phyloP scores from a whole-genome alignment of 768 basidiomycete genomes.

The Serendipita sp. region DNA sequence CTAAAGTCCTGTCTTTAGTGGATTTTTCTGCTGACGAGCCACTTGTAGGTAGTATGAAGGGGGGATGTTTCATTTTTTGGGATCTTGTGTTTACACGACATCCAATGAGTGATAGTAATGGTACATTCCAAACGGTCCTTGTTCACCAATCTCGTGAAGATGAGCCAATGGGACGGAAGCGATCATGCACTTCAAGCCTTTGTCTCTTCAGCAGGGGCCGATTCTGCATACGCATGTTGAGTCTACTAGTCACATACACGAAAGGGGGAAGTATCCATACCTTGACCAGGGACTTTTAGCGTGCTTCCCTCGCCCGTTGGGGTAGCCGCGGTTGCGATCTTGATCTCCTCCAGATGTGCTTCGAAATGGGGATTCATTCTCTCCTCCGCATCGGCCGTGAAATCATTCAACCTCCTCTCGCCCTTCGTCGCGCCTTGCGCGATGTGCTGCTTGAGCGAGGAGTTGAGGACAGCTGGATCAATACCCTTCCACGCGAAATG shows the following conservation, averaged over 20 bases:
- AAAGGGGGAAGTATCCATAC: too few species aligned
- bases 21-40: too few species aligned
- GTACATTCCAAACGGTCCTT: too few species aligned
- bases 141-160: too few species aligned
- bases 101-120: too few species aligned
- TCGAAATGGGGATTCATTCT: not conserved
- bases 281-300: not conserved
- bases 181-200: not conserved
- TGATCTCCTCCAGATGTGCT: not conserved
- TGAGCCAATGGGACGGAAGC: too few species aligned
- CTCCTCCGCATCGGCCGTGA: not conserved
- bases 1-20: too few species aligned
- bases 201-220: not conserved
- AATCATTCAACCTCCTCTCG: not conserved
- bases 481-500: not conserved
- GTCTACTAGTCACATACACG: not conserved
- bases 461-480: not conserved
- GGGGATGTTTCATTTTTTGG: too few species aligned
- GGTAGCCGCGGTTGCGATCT: not conserved
- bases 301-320: not conserved
- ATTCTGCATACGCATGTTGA: not conserved
- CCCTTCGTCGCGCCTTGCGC: not conserved
- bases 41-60: too few species aligned
- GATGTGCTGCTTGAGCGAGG: slow-evolving; percentile 1
- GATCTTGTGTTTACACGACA: too few species aligned